Percentiles rank a stretch among this genome's conserved stretches.
These are phyloP conservation scores for Cyphellophora europaea DNA, from an alignment of 2,329 filamentous ascomycete genomes.

Conservation along the genomic window DNA sequence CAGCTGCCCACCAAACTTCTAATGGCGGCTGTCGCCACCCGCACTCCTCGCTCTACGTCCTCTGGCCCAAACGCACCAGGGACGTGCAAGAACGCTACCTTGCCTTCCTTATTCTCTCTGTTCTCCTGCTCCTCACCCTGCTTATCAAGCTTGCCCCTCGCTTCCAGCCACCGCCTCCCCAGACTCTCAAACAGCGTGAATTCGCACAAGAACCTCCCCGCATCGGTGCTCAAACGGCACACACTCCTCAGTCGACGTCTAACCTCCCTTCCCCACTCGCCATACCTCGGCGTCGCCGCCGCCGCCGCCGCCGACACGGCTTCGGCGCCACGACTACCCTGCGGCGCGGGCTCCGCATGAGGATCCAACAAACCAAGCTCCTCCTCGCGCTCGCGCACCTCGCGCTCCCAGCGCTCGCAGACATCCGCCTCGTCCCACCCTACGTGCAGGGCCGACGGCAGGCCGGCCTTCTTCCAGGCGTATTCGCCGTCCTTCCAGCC, in stretches of 20 bases:
- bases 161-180: slow-evolving; percentile 15
- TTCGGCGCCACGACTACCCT: too few relatives aligned
- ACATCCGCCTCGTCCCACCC: slow-evolving; percentile 51
- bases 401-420: slow-evolving; percentile 44
- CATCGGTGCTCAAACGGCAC: slow-evolving; percentile 39
- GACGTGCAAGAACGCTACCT: slow-evolving; percentile 63
- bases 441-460: slow-evolving; percentile 44
- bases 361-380: slow-evolving; percentile 8
- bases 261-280: too few relatives aligned
- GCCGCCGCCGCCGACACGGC: too few relatives aligned
- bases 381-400: slow-evolving; percentile 15
- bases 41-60: slow-evolving; percentile 29
- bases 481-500: slow-evolving; percentile 37
- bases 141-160: too few relatives aligned
- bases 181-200: slow-evolving; percentile 59
- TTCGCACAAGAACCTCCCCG: slow-evolving; percentile 67
- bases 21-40: slow-evolving; percentile 34
- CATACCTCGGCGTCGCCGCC: too few relatives aligned
- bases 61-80: slow-evolving; percentile 48
- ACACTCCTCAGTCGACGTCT: neutral
- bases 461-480: slow-evolving; percentile 41
- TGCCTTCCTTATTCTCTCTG: slow-evolving; percentile 17
- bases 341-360: too few relatives aligned
- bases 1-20: slow-evolving; percentile 32
- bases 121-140: slow-evolving; percentile 22